Base-by-base conservation (phyloP, 805 yeast species). In the Sugiyamaella marilandica region DNA sequence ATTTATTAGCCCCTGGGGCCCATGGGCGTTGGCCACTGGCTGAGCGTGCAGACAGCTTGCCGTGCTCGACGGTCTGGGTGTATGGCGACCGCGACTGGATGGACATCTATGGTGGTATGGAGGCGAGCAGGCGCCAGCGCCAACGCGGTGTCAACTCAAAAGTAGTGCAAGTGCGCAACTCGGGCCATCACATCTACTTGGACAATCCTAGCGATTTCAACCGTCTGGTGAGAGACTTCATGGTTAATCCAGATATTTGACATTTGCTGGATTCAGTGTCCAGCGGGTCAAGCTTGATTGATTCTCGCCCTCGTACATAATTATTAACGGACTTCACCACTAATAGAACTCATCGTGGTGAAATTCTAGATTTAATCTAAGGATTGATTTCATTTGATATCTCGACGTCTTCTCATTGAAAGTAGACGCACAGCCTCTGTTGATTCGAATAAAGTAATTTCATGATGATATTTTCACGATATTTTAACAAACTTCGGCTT, bases 1-100 rank as follows among this genome's bases (percentile, higher is more conserved):
- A 85, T 63, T 73, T 90, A 16, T 71, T 92, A 21, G 91, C 88
- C 0, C 95, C 97, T 5, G 99, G 98, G 2, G 98, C 96, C 0
- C 80, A 81, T 47, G 95, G 97, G 0, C 74, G 97, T 56, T 71
- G 78, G 60, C 95, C 98, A 1, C 71, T 92, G 50, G 66, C 68
- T 5, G 69, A 73, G 41, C 67, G 86, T 18, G 74, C 85, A 11
- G 69, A 77, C 31, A 70, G 74, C 19, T 67, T 84, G 9, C 70
- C 76, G 4, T 81, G 87, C 62, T 81, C 85, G 37, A 73, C 89
- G 33, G 66, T 77, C 5, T 94, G 98, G 97, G 71, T 85, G 58
- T 92, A 92, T 61, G 99, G 99, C 0, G 84, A 82, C 56, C 68
- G 72, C 16, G 87, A 82, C 63, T 85, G 92, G 91, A 82, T 83